These are phyloP conservation scores for Colletotrichum coccodes DNA, from an alignment of 2,329 filamentous ascomycete genomes.

Conservation along the genomic window DNA sequence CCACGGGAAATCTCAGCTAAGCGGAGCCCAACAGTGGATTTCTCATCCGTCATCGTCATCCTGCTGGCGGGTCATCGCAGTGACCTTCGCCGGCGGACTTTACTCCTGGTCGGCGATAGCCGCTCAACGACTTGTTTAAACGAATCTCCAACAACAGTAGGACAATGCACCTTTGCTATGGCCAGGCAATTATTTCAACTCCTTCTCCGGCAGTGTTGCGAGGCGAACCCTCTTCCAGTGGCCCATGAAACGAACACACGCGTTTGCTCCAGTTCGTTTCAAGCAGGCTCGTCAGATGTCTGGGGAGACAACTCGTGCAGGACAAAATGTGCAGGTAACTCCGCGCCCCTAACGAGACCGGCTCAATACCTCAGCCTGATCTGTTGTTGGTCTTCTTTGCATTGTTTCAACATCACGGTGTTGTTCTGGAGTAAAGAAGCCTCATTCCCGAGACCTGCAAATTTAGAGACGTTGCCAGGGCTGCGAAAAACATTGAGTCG, in stretches of 20 bases:
- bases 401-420: not conserved
- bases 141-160: not conserved
- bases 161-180: not conserved
- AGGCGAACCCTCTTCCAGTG: not conserved
- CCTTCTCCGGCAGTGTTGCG: not conserved
- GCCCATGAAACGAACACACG: not conserved
- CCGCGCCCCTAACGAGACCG: not conserved
- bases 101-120: not conserved
- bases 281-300: not conserved
- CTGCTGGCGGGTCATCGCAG: not conserved
- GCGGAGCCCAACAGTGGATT: conserved; percentile 10
- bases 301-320: not conserved
- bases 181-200: not conserved
- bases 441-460: not conserved
- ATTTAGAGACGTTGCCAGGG: not conserved
- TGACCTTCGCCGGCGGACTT: not conserved
- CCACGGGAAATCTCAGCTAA: conserved; percentile 11
- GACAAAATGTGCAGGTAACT: not conserved
- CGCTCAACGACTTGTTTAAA: not conserved
- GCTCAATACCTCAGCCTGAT: not conserved
- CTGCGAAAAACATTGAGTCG: not conserved
- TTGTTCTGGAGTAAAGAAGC: not conserved
- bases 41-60: conserved; percentile 26
- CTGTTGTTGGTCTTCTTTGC: not conserved
- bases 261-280: not conserved